Evolutionary conservation across 140 eudicot species (phyloP), one percentile per base, ranked within the genome.

Genomic region (Flaveria floridana): DNA sequence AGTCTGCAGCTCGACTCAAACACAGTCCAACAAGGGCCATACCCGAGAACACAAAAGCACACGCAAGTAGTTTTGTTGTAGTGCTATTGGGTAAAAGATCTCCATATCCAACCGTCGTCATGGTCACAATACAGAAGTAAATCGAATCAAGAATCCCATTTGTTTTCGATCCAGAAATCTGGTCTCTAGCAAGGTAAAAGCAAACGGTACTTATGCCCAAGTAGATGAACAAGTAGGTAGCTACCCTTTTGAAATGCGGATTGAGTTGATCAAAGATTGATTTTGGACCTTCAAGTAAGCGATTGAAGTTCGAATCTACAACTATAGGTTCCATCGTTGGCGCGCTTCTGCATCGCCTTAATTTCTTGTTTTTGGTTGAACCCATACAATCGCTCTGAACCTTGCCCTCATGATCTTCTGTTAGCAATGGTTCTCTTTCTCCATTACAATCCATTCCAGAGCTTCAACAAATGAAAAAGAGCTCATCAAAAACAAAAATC

Each of bases 41-140:
- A 39, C 99, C 99, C 0, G 90, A 85, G 82, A 95, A 91, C 37
- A 95, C 99, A 76, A 88, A 91, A 44, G 79, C 87, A 78, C 97
- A 91, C 15, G 99, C 89, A 37, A 95, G 96, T 26, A 95, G 88
- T 81, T 91, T 95, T n/a, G 95, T 47, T 30, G 80, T 47, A 2
- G 77, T 48, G 56, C 88, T 91, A 48, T 81, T 62, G 0, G 99
- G 99, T 19, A 88, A 84, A 23, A 95, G 93, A 67, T 95, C 99
- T 44, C 99, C 99, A 68, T 95, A 95, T n/a, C 99, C 99, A 57
- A 95, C 99, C 1, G 95, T 88, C 10, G 97, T 95, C 99, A 95
- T 95, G 25, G 99, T 95, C 37, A 95, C 99, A 7, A 95, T 72
- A 80, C 97, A 91, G 73, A 95, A 91, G 78, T 95, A 95, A 25